Evolutionary conservation across 2,329 filamentous ascomycete genomes (phyloP).

Genomic region (Fusarium brachygibbosum): DNA sequence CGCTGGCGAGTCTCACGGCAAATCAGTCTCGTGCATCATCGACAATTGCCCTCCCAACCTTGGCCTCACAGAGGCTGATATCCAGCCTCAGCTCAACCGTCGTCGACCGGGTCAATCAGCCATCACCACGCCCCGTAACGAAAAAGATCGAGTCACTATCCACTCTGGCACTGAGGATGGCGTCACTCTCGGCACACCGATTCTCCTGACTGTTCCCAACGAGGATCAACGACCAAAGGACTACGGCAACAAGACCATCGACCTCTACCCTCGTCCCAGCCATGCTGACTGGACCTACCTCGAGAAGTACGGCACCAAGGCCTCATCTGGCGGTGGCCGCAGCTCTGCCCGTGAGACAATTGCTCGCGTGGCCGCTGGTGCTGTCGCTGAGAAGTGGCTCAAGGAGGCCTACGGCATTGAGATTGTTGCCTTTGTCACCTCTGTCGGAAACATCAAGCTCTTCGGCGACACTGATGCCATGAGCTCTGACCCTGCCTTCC

Average conservation of each 20-base stretch:
- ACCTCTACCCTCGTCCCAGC: conserved; percentile 88
- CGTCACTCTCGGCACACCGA: conserved; percentile 89
- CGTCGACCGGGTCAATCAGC: conserved; percentile 89
- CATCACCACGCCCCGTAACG: conserved; percentile 91
- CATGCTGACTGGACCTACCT: conserved; percentile 98
- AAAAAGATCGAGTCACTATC: conserved; percentile 92
- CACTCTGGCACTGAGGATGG: conserved; percentile 94
- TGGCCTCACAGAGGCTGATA: conserved; percentile 84
- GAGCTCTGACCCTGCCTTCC: conserved; percentile 84
- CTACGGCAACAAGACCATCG: conserved; percentile 91
- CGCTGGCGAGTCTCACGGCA: conserved; percentile 81
- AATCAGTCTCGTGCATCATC: conserved; percentile 93
- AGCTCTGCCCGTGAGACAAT: conserved; percentile 97
- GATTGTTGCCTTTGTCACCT: conserved; percentile 91
- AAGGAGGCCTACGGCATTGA: conserved; percentile 84
- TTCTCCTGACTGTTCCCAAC: conserved; percentile 88
- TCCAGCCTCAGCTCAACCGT: conserved; percentile 95
- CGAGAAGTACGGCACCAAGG: conserved; percentile 96
- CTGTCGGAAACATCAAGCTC: conserved; percentile 73
- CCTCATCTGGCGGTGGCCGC: conserved; percentile 88
- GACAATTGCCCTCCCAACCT: conserved; percentile 92
- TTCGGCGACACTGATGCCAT: conserved; percentile 55
- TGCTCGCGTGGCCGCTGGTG: conserved; percentile 89
- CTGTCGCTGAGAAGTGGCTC: conserved; percentile 94
- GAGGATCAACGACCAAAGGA: conserved; percentile 94